Percentiles rank a stretch among this genome's conserved stretches.
Evolutionary conservation across 129 eudicot species (phyloP).

Genomic region (Saposhnikovia divaricata): DNA sequence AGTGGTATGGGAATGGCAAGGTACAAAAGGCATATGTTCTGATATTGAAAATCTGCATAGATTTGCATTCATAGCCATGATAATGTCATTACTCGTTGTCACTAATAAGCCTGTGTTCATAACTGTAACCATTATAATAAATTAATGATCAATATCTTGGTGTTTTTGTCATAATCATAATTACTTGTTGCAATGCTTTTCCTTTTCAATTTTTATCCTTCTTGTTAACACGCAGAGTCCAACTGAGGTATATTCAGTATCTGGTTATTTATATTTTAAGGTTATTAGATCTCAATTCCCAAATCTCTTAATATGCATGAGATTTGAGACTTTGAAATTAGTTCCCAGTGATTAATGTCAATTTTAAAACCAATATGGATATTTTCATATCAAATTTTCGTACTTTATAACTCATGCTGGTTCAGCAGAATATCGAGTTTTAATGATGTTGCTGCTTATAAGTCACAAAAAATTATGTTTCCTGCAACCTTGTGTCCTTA

Average conservation of each 20-base stretch:
- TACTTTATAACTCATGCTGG: not conserved
- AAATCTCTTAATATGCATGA: not conserved
- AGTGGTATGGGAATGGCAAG: slow-evolving; percentile 99
- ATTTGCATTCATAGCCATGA: not conserved
- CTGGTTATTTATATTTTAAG: not conserved
- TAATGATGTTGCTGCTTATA: not conserved
- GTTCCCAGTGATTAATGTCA: not conserved
- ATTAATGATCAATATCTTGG: not conserved
- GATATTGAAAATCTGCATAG: not conserved
- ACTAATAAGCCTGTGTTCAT: not conserved
- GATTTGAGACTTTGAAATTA: not conserved
- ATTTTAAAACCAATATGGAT: not conserved
- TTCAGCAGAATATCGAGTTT: not conserved
- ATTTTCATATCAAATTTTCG: not conserved
- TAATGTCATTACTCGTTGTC: not conserved
- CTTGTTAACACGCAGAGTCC: not conserved
- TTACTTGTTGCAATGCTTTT: not conserved
- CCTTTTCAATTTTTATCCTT: not conserved
- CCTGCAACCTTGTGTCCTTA: not conserved
- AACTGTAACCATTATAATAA: not conserved
- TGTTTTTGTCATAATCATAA: not conserved
- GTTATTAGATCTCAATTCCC: not conserved
- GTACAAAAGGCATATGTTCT: slow-evolving; percentile 26
- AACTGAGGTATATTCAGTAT: not conserved
- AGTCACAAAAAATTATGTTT: not conserved